Conservation (phyloP, 1,139 yeast species). For the Blastobotrys elegans region DNA sequence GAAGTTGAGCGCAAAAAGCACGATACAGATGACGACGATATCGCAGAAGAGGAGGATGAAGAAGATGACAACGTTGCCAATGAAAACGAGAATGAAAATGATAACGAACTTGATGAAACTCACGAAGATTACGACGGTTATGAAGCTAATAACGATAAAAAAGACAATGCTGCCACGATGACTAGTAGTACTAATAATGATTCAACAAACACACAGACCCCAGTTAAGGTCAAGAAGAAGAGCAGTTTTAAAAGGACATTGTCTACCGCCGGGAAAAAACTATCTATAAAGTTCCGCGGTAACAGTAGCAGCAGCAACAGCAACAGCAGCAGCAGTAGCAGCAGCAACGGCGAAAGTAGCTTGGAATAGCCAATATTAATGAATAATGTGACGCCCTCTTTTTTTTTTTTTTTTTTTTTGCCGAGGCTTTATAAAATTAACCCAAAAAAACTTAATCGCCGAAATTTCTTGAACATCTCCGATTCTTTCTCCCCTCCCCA, state of each 20-base stretch:
- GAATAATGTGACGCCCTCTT: not conserved
- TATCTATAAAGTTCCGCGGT: slow-evolving; percentile 9
- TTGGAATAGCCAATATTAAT: not conserved
- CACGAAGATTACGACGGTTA: not conserved
- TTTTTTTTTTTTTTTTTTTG: not conserved
- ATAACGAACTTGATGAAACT: not conserved
- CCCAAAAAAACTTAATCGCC: not conserved
- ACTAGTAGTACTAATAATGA: not conserved
- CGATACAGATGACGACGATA: slow-evolving; percentile 2
- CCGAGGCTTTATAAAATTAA: not conserved
- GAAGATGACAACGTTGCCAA: slow-evolving; percentile 1
- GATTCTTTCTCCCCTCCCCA: not conserved
- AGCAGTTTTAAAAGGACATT: slow-evolving; percentile 11
- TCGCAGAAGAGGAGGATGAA: not conserved
- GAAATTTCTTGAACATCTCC: not conserved
- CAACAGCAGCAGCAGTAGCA: not conserved
- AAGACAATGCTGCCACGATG: not conserved
- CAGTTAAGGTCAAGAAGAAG: slow-evolving; percentile 6
- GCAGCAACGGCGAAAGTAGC: too few species aligned
- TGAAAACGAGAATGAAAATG: not conserved
- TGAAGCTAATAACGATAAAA: slow-evolving; percentile 2
- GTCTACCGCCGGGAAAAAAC: slow-evolving; percentile 12
- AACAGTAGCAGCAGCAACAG: not conserved
- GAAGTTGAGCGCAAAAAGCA: slow-evolving; percentile 5
- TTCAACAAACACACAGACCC: not conserved